Evolutionary conservation across 2,329 filamentous ascomycete genomes (phyloP).

Genomic region (Fusarium sp.): DNA sequence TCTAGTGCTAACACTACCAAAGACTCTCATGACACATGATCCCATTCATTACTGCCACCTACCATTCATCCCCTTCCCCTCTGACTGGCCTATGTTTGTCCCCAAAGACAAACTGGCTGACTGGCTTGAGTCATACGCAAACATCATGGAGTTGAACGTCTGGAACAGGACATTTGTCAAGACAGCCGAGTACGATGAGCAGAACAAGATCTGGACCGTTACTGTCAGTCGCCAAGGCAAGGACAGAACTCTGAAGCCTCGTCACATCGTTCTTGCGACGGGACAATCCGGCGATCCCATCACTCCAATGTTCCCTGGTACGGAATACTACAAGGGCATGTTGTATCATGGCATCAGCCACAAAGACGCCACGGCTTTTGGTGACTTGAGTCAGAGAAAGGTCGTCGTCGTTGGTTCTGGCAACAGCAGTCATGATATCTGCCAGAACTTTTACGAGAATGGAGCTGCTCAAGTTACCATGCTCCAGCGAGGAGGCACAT

Average conservation of each 20-base stretch:
- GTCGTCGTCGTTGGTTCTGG: constrained; percentile 62
- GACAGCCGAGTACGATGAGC: constrained; percentile 54
- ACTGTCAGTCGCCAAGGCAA: neutral
- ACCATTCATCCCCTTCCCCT: constrained; percentile 40
- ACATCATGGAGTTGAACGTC: constrained; percentile 62
- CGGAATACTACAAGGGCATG: constrained; percentile 36
- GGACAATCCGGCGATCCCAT: constrained; percentile 19
- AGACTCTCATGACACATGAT: constrained; percentile 42
- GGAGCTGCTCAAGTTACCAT: constrained; percentile 62
- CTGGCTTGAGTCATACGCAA: constrained; percentile 62
- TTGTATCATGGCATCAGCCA: constrained; percentile 21
- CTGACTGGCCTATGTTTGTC: constrained; percentile 48
- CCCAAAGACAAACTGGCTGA: constrained; percentile 60
- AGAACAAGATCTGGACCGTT: constrained; percentile 3
- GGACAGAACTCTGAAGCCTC: constrained; percentile 1
- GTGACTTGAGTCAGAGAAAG: constrained; percentile 50
- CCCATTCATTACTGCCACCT: constrained; percentile 35
- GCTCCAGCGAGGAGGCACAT: constrained; percentile 64
- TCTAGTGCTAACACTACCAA: accelerated
- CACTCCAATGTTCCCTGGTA: constrained; percentile 1
- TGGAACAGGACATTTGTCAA: constrained; percentile 55
- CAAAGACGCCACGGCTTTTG: constrained; percentile 47
- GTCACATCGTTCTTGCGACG: constrained; percentile 18
- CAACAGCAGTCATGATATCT: constrained; percentile 63
- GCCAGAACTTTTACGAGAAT: constrained; percentile 61